Conservation (phyloP, 2,329 filamentous ascomycete genomes). For the Sphaceloma murrayae region DNA sequence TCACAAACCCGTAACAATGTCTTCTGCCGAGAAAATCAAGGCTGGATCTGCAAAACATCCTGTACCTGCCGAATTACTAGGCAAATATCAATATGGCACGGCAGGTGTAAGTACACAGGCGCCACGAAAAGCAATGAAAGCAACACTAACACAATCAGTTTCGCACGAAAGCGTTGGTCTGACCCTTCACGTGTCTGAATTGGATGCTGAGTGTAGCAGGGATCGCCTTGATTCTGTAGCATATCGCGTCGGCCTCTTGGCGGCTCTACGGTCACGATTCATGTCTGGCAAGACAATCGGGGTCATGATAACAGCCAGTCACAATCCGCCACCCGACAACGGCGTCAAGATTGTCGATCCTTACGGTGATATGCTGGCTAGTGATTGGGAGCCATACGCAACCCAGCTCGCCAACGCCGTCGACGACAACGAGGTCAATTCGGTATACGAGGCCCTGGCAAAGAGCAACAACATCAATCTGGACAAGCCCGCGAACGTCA, state of each 20-base stretch:
- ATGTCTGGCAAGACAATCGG: constrained; percentile 85
- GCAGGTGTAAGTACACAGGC: constrained; percentile 34
- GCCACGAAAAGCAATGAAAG: too few species aligned
- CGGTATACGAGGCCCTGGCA: constrained; percentile 67
- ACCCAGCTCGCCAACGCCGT: constrained; percentile 81
- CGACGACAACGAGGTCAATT: constrained; percentile 62
- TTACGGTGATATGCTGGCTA: constrained; percentile 93
- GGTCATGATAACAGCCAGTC: constrained; percentile 91
- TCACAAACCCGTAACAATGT: constrained; percentile 3
- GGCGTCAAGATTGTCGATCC: constrained; percentile 95
- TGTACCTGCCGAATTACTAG: constrained; percentile 24
- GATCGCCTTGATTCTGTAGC: constrained; percentile 84
- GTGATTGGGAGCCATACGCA: constrained; percentile 82
- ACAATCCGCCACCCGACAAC: constrained; percentile 84
- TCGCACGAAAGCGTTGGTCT: constrained; percentile 57
- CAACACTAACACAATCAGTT: too few species aligned
- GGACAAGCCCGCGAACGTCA: constrained; percentile 61
- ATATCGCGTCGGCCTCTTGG: constrained; percentile 83
- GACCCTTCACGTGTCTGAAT: constrained; percentile 22
- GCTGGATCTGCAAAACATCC: constrained; percentile 25
- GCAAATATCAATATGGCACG: constrained; percentile 50
- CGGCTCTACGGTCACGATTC: constrained; percentile 80
- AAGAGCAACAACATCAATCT: constrained; percentile 67
- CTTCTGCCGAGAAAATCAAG: constrained; percentile 18
- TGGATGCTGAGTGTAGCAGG: constrained; percentile 31